Evolutionary conservation across 306 rosid species (phyloP).

Genomic region (Comarum palustre): DNA sequence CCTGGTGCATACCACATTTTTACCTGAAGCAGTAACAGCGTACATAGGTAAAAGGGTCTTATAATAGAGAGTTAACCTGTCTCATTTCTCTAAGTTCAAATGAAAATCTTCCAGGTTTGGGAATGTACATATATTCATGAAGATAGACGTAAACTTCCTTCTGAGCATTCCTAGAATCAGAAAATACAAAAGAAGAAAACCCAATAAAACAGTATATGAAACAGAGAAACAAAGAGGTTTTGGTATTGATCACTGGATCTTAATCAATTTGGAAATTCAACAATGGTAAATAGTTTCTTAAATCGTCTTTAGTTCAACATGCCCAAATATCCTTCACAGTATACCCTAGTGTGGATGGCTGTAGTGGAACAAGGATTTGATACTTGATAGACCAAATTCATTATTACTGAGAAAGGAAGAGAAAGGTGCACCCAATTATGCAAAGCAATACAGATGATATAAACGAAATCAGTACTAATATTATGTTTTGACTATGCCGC

Average conservation of each 20-base stretch:
- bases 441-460: neutral
- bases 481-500: constrained; percentile 36
- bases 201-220: no score
- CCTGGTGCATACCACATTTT: neutral
- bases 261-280: neutral
- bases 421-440: neutral
- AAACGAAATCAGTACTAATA: constrained; percentile 1
- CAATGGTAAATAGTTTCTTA: neutral
- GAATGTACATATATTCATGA: neutral
- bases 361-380: neutral
- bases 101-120: neutral
- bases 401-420: neutral
- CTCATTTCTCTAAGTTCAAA: neutral
- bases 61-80: neutral
- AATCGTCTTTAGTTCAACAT: neutral
- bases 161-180: neutral
- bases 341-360: neutral
- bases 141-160: neutral
- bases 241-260: neutral
- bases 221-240: neutral
- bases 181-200: neutral
- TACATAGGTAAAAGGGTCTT: neutral
- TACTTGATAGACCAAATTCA: neutral
- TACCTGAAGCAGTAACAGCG: neutral
- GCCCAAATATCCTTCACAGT: neutral